phyloP scores from a whole-genome alignment of 2,329 filamentous ascomycete genomes.

The Hypoxylon sp. region DNA sequence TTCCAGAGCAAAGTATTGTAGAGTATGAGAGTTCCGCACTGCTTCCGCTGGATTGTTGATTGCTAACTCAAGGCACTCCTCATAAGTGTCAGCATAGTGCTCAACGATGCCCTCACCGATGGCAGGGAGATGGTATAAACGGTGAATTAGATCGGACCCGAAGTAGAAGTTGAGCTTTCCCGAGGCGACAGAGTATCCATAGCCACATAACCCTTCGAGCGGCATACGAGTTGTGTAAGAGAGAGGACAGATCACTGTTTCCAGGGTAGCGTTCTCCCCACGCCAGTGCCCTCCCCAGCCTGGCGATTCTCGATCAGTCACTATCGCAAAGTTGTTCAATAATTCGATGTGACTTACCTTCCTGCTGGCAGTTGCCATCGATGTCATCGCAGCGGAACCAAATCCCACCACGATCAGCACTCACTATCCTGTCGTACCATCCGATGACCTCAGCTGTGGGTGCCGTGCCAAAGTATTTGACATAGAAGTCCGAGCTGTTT shows the following conservation, averaged over 20 bases:
- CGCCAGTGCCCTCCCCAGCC: conserved; percentile 79
- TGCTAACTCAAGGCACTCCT: conserved; percentile 68
- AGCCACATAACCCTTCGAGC: conserved; percentile 72
- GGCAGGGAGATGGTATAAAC: conserved; percentile 73
- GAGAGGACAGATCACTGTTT: conserved; percentile 78
- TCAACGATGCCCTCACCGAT: conserved; percentile 73
- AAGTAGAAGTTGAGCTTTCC: conserved; percentile 73
- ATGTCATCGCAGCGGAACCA: conserved; percentile 79
- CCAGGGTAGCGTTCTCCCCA: conserved; percentile 73
- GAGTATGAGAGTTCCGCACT: conserved; percentile 71
- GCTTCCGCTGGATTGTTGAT: conserved; percentile 62
- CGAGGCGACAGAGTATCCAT: conserved; percentile 73
- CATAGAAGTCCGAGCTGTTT: conserved; percentile 70
- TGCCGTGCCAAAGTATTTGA: conserved; percentile 76
- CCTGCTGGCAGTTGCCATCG: conserved; percentile 73
- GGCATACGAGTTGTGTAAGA: conserved; percentile 72
- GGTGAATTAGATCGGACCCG: conserved; percentile 77
- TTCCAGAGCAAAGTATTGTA: conserved; percentile 79
- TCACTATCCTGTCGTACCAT: conserved; percentile 73
- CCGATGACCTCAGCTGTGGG: conserved; percentile 72
- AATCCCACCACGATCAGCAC: conserved; percentile 69
- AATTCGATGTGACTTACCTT: conserved; percentile 53
- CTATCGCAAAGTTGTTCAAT: neutral
- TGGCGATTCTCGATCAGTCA: conserved; percentile 49
- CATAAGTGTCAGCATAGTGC: conserved; percentile 74